phyloP scores from a whole-genome alignment of 2,329 filamentous ascomycete genomes.

The Amesomyces nigricolor region DNA sequence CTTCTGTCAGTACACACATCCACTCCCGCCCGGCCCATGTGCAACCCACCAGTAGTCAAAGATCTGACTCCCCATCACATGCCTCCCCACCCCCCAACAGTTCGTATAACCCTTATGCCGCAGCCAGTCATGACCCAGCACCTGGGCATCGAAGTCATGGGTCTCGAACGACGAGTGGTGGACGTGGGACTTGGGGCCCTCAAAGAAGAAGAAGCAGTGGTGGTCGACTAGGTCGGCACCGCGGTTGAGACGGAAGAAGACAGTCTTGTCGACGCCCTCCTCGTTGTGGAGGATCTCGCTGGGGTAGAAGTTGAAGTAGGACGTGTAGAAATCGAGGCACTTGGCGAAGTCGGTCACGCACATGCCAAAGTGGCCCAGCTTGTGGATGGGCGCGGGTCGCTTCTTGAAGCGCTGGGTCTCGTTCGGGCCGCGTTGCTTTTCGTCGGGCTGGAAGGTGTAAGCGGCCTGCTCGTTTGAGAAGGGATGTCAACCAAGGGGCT shows the following conservation, averaged over 20 bases:
- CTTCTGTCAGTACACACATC: not conserved
- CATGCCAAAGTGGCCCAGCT: slow-evolving; percentile 51
- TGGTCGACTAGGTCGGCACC: slow-evolving; percentile 44
- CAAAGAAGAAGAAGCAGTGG: slow-evolving; percentile 47
- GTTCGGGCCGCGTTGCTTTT: slow-evolving; percentile 46
- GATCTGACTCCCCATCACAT: slow-evolving; percentile 64
- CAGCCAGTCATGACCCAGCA: slow-evolving; percentile 65
- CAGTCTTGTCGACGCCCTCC: slow-evolving; percentile 35
- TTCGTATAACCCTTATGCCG: slow-evolving; percentile 55
- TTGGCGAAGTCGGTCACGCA: slow-evolving; percentile 47
- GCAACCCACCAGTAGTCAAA: slow-evolving; percentile 64
- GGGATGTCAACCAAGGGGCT: slow-evolving; percentile 27
- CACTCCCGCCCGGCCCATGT: not conserved
- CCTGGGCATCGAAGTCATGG: slow-evolving; percentile 65
- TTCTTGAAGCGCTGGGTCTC: slow-evolving; percentile 48
- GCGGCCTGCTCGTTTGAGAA: slow-evolving; percentile 21
- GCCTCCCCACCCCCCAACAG: slow-evolving; percentile 66
- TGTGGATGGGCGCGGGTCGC: slow-evolving; percentile 38
- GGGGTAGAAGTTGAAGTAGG: slow-evolving; percentile 46
- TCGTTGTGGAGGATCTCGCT: slow-evolving; percentile 42
- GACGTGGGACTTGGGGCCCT: slow-evolving; percentile 46
- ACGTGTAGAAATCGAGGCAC: slow-evolving; percentile 44
- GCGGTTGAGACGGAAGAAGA: slow-evolving; percentile 42
- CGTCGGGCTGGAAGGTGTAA: slow-evolving; percentile 35
- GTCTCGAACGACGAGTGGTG: slow-evolving; percentile 67